Percentiles rank a stretch among this genome's conserved stretches.
These are phyloP conservation scores for Yamadazyma diddensiae DNA, from an alignment of 1,139 yeast genomes.

Conservation along the genomic window DNA sequence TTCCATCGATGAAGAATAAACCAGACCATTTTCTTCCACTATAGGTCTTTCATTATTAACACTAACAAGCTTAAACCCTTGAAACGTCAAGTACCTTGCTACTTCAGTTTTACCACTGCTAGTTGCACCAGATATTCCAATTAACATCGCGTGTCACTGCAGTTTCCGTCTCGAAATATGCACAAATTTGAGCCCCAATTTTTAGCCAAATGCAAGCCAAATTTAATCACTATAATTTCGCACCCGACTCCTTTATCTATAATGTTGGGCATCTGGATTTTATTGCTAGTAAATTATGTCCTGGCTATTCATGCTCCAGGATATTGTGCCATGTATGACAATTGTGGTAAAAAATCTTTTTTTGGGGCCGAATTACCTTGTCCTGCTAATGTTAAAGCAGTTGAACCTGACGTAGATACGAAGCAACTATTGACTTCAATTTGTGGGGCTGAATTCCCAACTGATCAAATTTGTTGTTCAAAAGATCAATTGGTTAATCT, in stretches of 20 bases:
- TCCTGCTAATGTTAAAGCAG: conserved; percentile 52
- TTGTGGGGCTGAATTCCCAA: conserved; percentile 69
- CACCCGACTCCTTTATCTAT: too few relatives aligned
- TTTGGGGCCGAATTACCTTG: conserved; percentile 85
- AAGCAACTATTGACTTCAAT: conserved; percentile 48
- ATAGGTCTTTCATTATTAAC: conserved; percentile 9
- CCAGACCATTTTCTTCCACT: not conserved
- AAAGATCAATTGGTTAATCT: conserved; percentile 31
- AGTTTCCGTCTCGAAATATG: too few relatives aligned
- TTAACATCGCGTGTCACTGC: conserved; percentile 55
- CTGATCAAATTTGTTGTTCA: conserved; percentile 38
- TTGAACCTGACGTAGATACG: conserved; percentile 42
- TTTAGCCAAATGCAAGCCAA: too few relatives aligned
- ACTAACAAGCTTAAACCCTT: conserved; percentile 49
- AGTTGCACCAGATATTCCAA: conserved; percentile 72
- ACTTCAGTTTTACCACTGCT: conserved; percentile 71
- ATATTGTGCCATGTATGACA: conserved; percentile 56
- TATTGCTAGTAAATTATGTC: not conserved
- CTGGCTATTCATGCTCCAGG: conserved; percentile 27
- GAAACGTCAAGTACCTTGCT: conserved; percentile 52
- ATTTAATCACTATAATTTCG: too few relatives aligned
- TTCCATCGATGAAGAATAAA: conserved; percentile 13
- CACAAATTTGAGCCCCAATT: too few relatives aligned
- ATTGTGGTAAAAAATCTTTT: conserved; percentile 76
- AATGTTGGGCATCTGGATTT: too few relatives aligned